phyloP scores from a whole-genome alignment of 495 filamentous ascomycete species.

The Hypoxylon lenormandii region DNA sequence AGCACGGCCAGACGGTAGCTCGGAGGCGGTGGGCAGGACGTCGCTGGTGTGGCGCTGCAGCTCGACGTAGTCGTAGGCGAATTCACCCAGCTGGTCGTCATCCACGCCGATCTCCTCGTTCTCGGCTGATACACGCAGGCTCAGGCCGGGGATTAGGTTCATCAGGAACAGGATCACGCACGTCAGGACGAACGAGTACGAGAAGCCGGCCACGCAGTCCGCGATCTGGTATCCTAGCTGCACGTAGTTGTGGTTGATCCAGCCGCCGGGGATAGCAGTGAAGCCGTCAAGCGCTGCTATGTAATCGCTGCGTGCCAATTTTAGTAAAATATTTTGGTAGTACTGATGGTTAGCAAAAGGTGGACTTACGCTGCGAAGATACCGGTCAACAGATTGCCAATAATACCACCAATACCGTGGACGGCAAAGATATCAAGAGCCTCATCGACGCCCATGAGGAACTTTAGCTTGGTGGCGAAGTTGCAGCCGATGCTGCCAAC shows the following conservation, averaged over 20 bases:
- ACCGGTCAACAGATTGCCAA: slow-evolving; percentile 80
- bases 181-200: slow-evolving; percentile 81
- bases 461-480: slow-evolving; percentile 92
- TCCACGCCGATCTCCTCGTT: slow-evolving; percentile 83
- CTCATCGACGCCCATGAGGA: slow-evolving; percentile 78
- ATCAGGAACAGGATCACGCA: slow-evolving; percentile 81
- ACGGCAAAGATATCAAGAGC: slow-evolving; percentile 85
- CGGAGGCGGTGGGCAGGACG: slow-evolving; percentile 14
- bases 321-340: slow-evolving; percentile 13
- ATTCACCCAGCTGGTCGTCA: slow-evolving; percentile 84
- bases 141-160: slow-evolving; percentile 79
- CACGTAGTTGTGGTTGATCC: slow-evolving; percentile 80
- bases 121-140: slow-evolving; percentile 76
- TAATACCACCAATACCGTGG: slow-evolving; percentile 79
- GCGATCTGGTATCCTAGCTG: slow-evolving; percentile 83
- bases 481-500: slow-evolving; percentile 89
- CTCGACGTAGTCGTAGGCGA: slow-evolving; percentile 87
- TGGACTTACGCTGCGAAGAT: slow-evolving; percentile 79
- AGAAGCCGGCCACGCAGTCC: slow-evolving; percentile 76
- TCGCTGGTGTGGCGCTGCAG: slow-evolving; percentile 75
- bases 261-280: slow-evolving; percentile 73
- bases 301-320: slow-evolving; percentile 67
- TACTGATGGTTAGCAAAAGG: not conserved
- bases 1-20: slow-evolving; percentile 71
- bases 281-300: slow-evolving; percentile 80